A percentile compares a stretch with the other conserved stretches of the same genome.
phyloP scores from a whole-genome alignment of 2,329 filamentous ascomycete genomes.

The Aureobasidium sp. region DNA sequence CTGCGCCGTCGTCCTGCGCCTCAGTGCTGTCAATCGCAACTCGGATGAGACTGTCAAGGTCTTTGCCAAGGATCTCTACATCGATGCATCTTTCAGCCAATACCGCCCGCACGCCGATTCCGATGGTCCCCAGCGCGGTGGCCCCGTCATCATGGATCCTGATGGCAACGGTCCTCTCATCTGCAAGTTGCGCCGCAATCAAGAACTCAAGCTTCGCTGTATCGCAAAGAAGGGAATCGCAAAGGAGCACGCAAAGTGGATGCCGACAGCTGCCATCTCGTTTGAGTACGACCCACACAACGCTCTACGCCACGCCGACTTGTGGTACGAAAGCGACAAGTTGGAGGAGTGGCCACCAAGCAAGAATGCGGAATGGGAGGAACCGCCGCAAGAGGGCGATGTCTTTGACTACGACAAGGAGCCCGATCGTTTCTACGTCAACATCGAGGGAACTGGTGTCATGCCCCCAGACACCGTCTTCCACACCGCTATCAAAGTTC shows the following conservation, averaged over 20 bases:
- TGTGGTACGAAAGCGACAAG: constrained; percentile 89
- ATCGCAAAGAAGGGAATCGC: constrained; percentile 98
- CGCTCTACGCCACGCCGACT: constrained; percentile 82
- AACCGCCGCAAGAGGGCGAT: constrained; percentile 72
- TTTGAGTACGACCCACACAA: constrained; percentile 99
- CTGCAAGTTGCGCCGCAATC: constrained; percentile 80
- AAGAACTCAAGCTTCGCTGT: constrained; percentile 84
- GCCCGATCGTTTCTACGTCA: constrained; percentile 75
- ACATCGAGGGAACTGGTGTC: constrained; percentile 82
- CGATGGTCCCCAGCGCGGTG: constrained; percentile 41
- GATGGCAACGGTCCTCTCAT: constrained; percentile 78
- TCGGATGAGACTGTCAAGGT: constrained; percentile 87
- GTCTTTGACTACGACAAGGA: constrained; percentile 86
- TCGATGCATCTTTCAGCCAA: constrained; percentile 31
- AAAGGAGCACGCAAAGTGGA: constrained; percentile 98
- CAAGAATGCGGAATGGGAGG: constrained; percentile 68
- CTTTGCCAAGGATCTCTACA: constrained; percentile 80
- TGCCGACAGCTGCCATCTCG: constrained; percentile 81
- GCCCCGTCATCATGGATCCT: constrained; percentile 75
- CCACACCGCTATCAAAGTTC: constrained; percentile 75
- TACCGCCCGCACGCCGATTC: background rate
- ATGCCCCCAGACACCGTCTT: constrained; percentile 87
- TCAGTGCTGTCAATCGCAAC: constrained; percentile 66
- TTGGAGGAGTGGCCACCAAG: constrained; percentile 71
- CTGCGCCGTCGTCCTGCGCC: constrained; percentile 76